Base-by-base conservation (phyloP, 495 filamentous ascomycete species). In the Gamarada debralockiae region DNA sequence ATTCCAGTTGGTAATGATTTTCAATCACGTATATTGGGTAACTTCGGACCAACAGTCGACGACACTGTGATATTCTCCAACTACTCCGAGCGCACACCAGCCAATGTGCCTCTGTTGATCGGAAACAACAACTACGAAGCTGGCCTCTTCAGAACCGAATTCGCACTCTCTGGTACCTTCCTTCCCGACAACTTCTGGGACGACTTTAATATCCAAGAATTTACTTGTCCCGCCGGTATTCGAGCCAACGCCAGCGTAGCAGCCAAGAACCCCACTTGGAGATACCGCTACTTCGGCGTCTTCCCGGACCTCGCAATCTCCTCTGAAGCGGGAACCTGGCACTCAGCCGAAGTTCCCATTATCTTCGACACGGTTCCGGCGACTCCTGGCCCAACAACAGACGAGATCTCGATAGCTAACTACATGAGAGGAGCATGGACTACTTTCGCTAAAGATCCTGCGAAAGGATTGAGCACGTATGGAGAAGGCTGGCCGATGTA, bases 261-360 rank as follows among this genome's bases (percentile, higher is more conserved):
- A 7, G 56, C 65, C 24, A 58, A 55, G 15, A 64, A 68, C 13
- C 73, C 77, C 0, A 68, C 66, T 13, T 82, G 77, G 76, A 69
- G 70, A 17, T 79, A 74, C 52, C 71, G 74, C 37, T 82, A 77
- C 52, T 71, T 74, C 38, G 76, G 69, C 7, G 69, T 72, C 42
- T 82, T 73, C 64, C 63, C 69, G 3, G 73, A 76, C 51, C 56
- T 70, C 12, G 59, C 61, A 6, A 61, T 80, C 20, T 58, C 48
- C 17, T 50, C 45, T n/a, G 72, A 72, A 34, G 73, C 69, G 36
- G 73, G 73, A 2, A 68, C 75, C 1, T 79, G 72, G 55, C 78
- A 82, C 55, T 70, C 67, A 9, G 44, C 52, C 18, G 76, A 79
- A 48, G 3, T 63, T 5, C 53, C 53, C 0, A n/a, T 57, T 8